Evolutionary conservation across 1,284 basidiomycete species (phyloP).

Genomic region (Sporisorium scitamineum): DNA sequence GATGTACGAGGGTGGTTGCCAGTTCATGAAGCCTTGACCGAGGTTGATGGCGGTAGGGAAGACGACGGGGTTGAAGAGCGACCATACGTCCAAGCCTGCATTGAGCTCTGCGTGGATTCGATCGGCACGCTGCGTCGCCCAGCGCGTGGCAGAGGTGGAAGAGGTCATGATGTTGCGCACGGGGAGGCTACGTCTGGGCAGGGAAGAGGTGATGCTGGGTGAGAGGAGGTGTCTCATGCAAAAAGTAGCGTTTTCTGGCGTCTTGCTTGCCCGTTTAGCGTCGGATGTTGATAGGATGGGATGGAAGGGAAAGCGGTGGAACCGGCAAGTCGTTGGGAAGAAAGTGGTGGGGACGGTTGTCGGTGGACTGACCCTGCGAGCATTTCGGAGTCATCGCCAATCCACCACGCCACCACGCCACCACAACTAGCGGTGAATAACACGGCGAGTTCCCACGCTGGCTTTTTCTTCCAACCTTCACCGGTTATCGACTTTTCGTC

Average conservation of each 20-base stretch:
- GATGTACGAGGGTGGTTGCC: slow-evolving; percentile 61
- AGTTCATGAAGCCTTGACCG: slow-evolving; percentile 69
- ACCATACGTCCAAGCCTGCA: slow-evolving; percentile 65
- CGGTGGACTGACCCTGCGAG: background rate
- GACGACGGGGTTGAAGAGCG: slow-evolving; percentile 64
- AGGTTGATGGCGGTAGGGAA: slow-evolving; percentile 67
- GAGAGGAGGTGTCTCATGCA: slow-evolving; percentile 24
- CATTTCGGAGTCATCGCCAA: background rate
- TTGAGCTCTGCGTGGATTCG: slow-evolving; percentile 59
- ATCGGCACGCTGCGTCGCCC: slow-evolving; percentile 35
- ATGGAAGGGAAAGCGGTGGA: no score
- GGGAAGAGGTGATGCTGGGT: background rate
- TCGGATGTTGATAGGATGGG: slow-evolving; percentile 1
- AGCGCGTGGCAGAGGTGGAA: slow-evolving; percentile 31
- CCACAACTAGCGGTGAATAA: background rate
- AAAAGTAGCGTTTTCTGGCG: background rate
- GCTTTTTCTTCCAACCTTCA: background rate
- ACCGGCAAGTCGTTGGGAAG: background rate
- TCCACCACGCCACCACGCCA: no score
- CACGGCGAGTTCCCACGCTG: background rate
- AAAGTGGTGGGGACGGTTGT: background rate
- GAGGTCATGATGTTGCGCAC: slow-evolving; percentile 34
- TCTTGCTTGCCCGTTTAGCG: background rate
- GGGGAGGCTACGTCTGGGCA: background rate
- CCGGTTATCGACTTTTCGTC: background rate